Base-by-base conservation (phyloP, 805 yeast genomes). In the Yamadazyma scolyti region DNA sequence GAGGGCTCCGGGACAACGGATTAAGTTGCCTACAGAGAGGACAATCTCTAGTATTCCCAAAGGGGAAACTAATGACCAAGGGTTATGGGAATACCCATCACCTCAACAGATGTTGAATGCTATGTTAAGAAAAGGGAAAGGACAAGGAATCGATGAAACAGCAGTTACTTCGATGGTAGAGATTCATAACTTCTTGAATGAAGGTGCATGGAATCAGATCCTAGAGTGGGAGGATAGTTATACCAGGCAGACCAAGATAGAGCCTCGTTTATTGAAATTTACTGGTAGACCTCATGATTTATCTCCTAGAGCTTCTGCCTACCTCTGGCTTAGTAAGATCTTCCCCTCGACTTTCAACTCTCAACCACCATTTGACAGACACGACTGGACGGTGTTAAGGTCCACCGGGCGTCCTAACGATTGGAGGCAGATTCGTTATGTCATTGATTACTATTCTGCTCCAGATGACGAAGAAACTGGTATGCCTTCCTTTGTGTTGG, bases 61-160 rank as follows among this genome's bases (percentile, higher is more conserved):
- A 41, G 97, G 97, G 17, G 74, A 67, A 17, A 52, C 54, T 9
- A 67, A 63, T 2, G 68, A 64, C 7, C 78, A 77, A 39, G 95
- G 95, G 2, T 77, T 80, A 28, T 93, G 99, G 99, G 98, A 93
- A 60, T 93, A 93, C 54, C 99, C 99, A 2, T 86, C 96, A 2
- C 98, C 99, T 1, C 98, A 93, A 60, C 99, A 93, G 56, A 93
- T 93, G 99, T 79, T 88, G 44, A 89, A 90, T 50, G 99, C 99
- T 9, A 90, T 93, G 97, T 64, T 88, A 16, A 77, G 90, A 42
- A 93, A 93, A 63, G 96, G 96, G 13, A 90, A 93, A 50, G 79
- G 75, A 3, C 82, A 85, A 26, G 94, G 82, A 28, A 75, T 90
- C 31, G 94, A 90, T 3, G 97, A 89, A 54, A 96, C 87, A 42